Percentiles rank a stretch among this genome's conserved stretches.
Conservation (phyloP, 2,329 filamentous ascomycete species). For the Nemania diffusa region DNA sequence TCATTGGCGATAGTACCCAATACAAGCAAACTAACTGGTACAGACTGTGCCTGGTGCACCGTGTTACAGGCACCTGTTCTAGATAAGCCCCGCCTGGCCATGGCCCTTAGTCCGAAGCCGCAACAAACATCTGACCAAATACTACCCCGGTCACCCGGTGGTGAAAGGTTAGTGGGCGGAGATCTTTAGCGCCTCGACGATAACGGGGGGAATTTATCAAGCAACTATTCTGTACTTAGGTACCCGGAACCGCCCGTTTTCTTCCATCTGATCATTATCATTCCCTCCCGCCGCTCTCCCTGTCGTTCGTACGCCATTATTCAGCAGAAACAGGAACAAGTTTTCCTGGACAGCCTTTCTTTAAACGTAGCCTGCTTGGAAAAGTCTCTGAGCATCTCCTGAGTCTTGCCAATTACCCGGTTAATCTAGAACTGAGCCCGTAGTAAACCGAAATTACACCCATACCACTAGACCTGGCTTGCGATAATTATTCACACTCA, state of each 20-base stretch:
- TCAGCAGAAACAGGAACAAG: slow-evolving; percentile 6
- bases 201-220: slow-evolving; percentile 23
- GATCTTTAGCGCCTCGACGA: slow-evolving; percentile 32
- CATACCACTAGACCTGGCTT: slow-evolving; percentile 8
- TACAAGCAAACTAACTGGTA: not conserved
- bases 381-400: not conserved
- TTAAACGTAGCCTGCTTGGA: slow-evolving; percentile 1
- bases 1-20: slow-evolving; percentile 16
- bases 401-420: not conserved
- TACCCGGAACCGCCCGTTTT: slow-evolving; percentile 31
- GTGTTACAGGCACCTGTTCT: slow-evolving; percentile 23
- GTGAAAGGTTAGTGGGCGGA: slow-evolving; percentile 11
- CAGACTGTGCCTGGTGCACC: slow-evolving; percentile 26
- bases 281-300: not conserved
- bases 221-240: slow-evolving; percentile 23
- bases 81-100: slow-evolving; percentile 28
- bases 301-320: slow-evolving; percentile 11
- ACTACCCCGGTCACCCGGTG: slow-evolving; percentile 19
- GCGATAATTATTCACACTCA: slow-evolving; percentile 25
- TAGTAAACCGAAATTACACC: not conserved
- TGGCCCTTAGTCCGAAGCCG: slow-evolving; percentile 36
- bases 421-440: not conserved
- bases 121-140: slow-evolving; percentile 29
- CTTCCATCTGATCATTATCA: slow-evolving; percentile 14
- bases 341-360: slow-evolving; percentile 13